Evolutionary conservation across 176 grass and related monocot species (phyloP).

Genomic region (Aegilops sharonensis): DNA sequence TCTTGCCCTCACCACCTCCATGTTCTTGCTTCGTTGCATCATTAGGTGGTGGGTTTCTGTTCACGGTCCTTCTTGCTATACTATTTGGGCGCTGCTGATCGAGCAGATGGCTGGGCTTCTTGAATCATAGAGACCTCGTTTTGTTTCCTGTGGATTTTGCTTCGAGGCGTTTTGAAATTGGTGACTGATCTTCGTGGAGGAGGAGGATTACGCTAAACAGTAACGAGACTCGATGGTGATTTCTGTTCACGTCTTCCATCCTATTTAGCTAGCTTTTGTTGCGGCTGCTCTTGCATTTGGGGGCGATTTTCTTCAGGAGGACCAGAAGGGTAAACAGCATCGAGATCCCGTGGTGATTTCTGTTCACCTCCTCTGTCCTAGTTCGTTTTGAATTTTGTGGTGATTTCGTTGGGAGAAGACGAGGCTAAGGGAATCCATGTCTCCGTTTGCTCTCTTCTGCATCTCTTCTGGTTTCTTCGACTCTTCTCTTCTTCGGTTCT

Average conservation of each 20-base stretch:
- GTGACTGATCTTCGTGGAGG: not conserved
- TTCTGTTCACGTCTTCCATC: not conserved
- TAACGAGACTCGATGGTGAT: not conserved
- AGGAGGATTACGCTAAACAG: not conserved
- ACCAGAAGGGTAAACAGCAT: not conserved
- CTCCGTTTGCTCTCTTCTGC: not conserved
- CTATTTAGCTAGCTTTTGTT: not conserved
- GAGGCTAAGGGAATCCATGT: not conserved
- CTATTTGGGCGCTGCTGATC: not conserved
- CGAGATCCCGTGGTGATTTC: not conserved
- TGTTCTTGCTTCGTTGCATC: not conserved
- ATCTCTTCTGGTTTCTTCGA: not conserved
- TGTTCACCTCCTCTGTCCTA: not conserved
- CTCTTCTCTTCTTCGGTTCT: not conserved
- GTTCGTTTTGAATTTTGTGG: not conserved
- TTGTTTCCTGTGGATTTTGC: no score
- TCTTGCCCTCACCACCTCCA: not conserved
- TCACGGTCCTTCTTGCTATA: not conserved
- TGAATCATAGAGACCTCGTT: not conserved
- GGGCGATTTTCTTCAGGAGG: not conserved
- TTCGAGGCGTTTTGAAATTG: not conserved
- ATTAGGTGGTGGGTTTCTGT: not conserved
- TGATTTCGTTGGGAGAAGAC: not conserved
- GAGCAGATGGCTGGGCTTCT: not conserved
- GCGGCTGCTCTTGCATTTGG: not conserved